Conservation (phyloP, 1,284 basidiomycete genomes). For the Ceratobasidium sp. region DNA sequence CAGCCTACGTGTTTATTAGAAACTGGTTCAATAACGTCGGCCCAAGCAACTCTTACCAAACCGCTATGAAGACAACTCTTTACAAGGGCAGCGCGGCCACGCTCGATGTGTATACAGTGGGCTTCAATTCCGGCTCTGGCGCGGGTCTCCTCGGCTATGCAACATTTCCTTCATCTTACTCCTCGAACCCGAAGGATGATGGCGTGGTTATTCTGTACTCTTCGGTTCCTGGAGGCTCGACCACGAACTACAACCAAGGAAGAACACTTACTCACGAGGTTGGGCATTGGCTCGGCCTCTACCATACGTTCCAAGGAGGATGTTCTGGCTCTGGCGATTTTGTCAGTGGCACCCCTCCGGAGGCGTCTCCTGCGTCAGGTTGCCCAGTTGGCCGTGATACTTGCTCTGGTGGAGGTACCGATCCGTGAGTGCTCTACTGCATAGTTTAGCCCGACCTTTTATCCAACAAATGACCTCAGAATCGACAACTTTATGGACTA, state of each 20-base stretch:
- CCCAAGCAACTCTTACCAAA: slow-evolving; percentile 57
- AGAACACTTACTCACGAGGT: slow-evolving; percentile 51
- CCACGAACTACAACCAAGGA: slow-evolving; percentile 50
- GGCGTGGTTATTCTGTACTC: slow-evolving; percentile 47
- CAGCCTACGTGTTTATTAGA: background rate
- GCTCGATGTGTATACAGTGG: slow-evolving; percentile 43
- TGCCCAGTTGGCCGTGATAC: slow-evolving; percentile 44
- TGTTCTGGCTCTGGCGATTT: slow-evolving; percentile 48
- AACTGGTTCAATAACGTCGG: slow-evolving; percentile 49
- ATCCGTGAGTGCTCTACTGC: slow-evolving; percentile 30
- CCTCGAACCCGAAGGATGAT: slow-evolving; percentile 46
- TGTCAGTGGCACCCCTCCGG: slow-evolving; percentile 49
- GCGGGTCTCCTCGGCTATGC: slow-evolving; percentile 42
- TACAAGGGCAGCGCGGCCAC: slow-evolving; percentile 20
- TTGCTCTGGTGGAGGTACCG: slow-evolving; percentile 36
- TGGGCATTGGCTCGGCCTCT: slow-evolving; percentile 48
- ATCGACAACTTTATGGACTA: slow-evolving; percentile 37
- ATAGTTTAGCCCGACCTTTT: background rate
- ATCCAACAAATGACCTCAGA: background rate
- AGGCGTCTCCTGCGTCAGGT: slow-evolving; percentile 40
- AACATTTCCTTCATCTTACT: slow-evolving; percentile 41
- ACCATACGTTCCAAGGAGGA: slow-evolving; percentile 51
- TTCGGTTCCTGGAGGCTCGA: slow-evolving; percentile 48
- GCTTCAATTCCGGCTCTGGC: slow-evolving; percentile 41
- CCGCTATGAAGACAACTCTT: slow-evolving; percentile 59